Percentiles rank a stretch among this genome's conserved stretches.
Conservation (phyloP, 1,139 yeast genomes). For the Taphrina betulina region DNA sequence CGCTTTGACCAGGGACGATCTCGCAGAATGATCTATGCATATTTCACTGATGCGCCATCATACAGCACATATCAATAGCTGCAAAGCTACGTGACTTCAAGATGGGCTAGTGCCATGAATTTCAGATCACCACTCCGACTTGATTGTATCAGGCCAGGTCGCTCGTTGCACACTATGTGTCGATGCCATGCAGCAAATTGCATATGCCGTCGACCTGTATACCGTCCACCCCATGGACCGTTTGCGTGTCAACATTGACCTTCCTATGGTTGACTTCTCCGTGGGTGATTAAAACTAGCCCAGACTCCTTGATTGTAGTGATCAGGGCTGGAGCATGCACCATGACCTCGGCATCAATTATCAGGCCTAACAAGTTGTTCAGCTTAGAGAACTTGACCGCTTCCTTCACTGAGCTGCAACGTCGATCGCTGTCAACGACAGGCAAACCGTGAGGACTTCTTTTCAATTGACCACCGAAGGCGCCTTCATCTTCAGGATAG, state of each 20-base stretch:
- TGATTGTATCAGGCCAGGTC: too few species aligned
- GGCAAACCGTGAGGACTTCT: constrained; percentile 45
- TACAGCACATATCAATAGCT: neutral
- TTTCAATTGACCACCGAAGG: neutral
- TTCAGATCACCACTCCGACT: too few species aligned
- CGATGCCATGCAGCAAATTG: constrained; percentile 24
- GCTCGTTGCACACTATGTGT: too few species aligned
- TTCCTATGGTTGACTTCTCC: constrained; percentile 40
- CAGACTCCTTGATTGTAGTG: constrained; percentile 73
- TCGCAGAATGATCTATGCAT: neutral
- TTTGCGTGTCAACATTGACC: constrained; percentile 36
- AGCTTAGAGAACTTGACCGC: constrained; percentile 71
- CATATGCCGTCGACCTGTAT: constrained; percentile 22
- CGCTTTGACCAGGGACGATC: constrained; percentile 18
- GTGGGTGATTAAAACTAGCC: constrained; percentile 74
- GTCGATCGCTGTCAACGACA: constrained; percentile 45
- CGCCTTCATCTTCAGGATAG: constrained; percentile 39
- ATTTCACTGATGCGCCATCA: neutral
- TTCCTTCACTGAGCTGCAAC: constrained; percentile 58
- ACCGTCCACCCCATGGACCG: constrained; percentile 26
- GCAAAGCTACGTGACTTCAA: neutral
- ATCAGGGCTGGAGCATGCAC: constrained; percentile 71
- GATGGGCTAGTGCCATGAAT: too few species aligned
- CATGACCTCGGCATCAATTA: constrained; percentile 41
- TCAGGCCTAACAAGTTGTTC: constrained; percentile 81